These are phyloP conservation scores for Calonectria pteridis DNA, from an alignment of 2,329 filamentous ascomycete genomes.

Conservation along the genomic window DNA sequence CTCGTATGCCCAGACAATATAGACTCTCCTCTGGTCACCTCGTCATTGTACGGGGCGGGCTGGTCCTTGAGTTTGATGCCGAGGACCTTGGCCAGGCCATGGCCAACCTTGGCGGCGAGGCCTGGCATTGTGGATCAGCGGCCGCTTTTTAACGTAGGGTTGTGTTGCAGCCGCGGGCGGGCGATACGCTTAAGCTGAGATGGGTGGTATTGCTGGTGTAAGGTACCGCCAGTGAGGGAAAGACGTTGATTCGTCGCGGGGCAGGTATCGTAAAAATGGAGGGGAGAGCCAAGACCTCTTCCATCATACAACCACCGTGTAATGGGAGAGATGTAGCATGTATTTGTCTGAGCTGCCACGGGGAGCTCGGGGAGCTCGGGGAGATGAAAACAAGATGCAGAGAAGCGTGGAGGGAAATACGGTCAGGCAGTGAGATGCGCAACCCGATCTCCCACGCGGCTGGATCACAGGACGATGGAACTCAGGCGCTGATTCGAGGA, in stretches of 20 bases:
- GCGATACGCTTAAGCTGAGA: background rate
- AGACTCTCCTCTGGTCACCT: conserved; percentile 82
- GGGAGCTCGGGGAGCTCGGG: conserved; percentile 26
- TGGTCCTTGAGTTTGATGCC: conserved; percentile 82
- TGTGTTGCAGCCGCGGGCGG: background rate
- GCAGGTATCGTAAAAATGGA: background rate
- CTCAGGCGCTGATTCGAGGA: conserved; percentile 19
- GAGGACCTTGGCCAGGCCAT: conserved; percentile 80
- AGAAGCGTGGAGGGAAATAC: background rate
- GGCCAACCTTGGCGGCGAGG: conserved; percentile 70
- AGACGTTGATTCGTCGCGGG: background rate
- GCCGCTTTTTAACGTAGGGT: background rate
- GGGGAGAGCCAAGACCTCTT: conserved; percentile 13
- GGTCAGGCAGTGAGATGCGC: background rate
- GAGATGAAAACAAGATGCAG: conserved; percentile 4
- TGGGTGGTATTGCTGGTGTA: conserved; percentile 1
- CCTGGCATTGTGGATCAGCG: conserved; percentile 30
- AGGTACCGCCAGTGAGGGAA: background rate
- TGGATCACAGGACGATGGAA: conserved; percentile 22
- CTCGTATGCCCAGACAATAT: conserved; percentile 79
- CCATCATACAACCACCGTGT: background rate
- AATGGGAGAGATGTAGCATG: background rate
- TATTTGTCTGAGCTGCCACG: conserved; percentile 14
- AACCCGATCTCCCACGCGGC: conserved; percentile 14
- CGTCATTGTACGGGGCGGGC: conserved; percentile 61